phyloP scores from a whole-genome alignment of 768 basidiomycete genomes.

The Suillus hirtellus region DNA sequence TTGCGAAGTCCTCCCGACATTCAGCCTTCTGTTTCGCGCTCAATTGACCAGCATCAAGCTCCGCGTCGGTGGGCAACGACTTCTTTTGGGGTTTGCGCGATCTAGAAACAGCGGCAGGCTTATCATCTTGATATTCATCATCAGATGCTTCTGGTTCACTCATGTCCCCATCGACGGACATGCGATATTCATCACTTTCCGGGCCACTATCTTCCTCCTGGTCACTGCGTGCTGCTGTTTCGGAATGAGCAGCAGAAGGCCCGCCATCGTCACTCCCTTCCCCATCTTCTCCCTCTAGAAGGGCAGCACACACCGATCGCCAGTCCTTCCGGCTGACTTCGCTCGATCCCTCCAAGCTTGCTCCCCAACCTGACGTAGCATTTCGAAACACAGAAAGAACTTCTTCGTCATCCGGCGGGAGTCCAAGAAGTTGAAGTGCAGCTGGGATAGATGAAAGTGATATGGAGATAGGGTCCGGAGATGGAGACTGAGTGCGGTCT shows the following conservation, averaged over 20 bases:
- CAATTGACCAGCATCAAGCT: conserved; percentile 27
- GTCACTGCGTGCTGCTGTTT: conserved; percentile 14
- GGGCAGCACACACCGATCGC: conserved; percentile 76
- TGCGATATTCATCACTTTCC: conserved; percentile 31
- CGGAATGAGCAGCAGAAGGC: conserved; percentile 16
- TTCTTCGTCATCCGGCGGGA: conserved; percentile 73
- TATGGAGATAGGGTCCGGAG: conserved; percentile 34
- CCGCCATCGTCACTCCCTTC: conserved; percentile 26
- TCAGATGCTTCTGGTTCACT: conserved; percentile 27
- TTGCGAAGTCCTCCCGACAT: conserved; percentile 59
- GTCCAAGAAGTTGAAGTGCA: conserved; percentile 62
- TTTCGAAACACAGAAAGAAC: conserved; percentile 72
- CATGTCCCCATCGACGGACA: conserved; percentile 24
- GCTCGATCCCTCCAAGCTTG: conserved; percentile 30
- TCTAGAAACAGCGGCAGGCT: neutral
- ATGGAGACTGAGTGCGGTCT: conserved; percentile 15
- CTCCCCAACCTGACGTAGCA: conserved; percentile 72
- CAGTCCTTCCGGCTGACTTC: conserved; percentile 68
- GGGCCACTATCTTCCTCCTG: conserved; percentile 28
- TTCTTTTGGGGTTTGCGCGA: conserved; percentile 9
- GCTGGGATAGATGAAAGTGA: conserved; percentile 56
- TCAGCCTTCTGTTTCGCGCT: conserved; percentile 54
- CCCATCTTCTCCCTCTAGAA: conserved; percentile 49
- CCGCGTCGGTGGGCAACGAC: neutral
- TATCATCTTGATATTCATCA: conserved; percentile 32